Evolutionary conservation across 495 filamentous ascomycete species (phyloP), one percentile per base, ranked within the genome.

Genomic region (Hypoxylon perforatum): DNA sequence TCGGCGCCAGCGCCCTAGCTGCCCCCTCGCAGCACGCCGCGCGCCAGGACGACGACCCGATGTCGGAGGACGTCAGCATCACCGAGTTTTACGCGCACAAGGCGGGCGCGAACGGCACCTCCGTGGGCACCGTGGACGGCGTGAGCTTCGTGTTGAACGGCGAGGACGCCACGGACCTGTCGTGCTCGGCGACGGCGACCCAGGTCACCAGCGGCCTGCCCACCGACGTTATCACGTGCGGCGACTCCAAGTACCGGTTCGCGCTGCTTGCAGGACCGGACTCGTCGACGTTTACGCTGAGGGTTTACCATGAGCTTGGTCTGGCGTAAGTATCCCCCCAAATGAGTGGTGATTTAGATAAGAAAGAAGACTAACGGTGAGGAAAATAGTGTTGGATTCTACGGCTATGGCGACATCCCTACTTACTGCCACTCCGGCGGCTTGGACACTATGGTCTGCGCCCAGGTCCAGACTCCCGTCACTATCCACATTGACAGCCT

Each of bases 361-460:
- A 5, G 30, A 1, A 8, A 11, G 5, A 8, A 17, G 11, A 25
- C 54, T 65, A 54, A 60, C 50, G 19, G n/a, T 14, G n/a, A 39
- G 25, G 25, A 7, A 4, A 49, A 62, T 8, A 62, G 52, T 14
- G 9, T 10, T 9, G 53, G 52, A 23, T 53, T 58, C 42, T 52
- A 14, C 42, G 64, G 64, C 57, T 7, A 23, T 0, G 57, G 19
- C 47, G 12, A 18, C 33, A 15, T 62, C 7, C 11, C 15, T 7
- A 48, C 41, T 30, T 18, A 42, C 53, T 67, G 64, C 58, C 64
- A 35, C 58, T 47, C 53, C 23, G 64, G 64, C 28, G 58, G 58
- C n/a, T 38, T 22, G 8, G 28, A 46, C 47, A 62, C 18, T 53
- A 0, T 33, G 21, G 46, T 58, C 33, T 67, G 64, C 58, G 28